phyloP scores from a whole-genome alignment of 2,329 filamentous ascomycete species.

The Amylocarpus encephaloides region DNA sequence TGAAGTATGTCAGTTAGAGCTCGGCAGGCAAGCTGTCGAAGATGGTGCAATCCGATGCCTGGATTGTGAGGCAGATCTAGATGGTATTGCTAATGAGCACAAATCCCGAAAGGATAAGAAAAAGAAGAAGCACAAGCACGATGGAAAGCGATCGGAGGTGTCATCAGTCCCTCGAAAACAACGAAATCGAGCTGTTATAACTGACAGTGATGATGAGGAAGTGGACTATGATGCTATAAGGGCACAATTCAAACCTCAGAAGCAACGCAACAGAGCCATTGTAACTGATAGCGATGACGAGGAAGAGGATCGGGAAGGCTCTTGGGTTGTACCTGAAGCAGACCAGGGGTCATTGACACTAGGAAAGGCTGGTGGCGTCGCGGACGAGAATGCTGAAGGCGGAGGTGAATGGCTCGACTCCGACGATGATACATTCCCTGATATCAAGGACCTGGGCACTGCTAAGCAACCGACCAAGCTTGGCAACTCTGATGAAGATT shows the following conservation, averaged over 20 bases:
- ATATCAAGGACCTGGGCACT: conserved; percentile 29
- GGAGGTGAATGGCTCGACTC: conserved; percentile 73
- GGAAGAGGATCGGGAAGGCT: conserved; percentile 57
- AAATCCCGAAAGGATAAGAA: conserved; percentile 35
- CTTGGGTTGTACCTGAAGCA: conserved; percentile 71
- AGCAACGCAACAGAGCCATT: conserved; percentile 45
- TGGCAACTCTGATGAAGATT: conserved; percentile 30
- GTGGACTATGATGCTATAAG: conserved; percentile 46
- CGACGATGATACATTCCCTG: conserved; percentile 36
- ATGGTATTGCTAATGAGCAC: conserved; percentile 47
- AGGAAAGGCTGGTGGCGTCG: conserved; percentile 74
- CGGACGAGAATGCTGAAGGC: conserved; percentile 82
- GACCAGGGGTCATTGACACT: conserved; percentile 56
- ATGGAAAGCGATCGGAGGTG: conserved; percentile 5
- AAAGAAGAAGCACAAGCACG: conserved; percentile 30
- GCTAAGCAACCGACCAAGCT: conserved; percentile 23
- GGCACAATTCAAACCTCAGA: conserved; percentile 30
- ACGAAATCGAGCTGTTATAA: conserved; percentile 49
- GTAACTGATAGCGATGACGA: conserved; percentile 63
- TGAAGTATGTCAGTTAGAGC: conserved; percentile 29
- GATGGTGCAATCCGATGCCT: conserved; percentile 55
- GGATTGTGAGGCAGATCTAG: conserved; percentile 70
- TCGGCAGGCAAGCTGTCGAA: conserved; percentile 25
- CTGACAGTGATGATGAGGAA: conserved; percentile 61
- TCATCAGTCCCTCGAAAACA: conserved; percentile 40